A percentile compares a stretch with the other conserved stretches of the same genome.
Conservation (phyloP, 2,329 filamentous ascomycete species). For the Neobulgaria alba region DNA sequence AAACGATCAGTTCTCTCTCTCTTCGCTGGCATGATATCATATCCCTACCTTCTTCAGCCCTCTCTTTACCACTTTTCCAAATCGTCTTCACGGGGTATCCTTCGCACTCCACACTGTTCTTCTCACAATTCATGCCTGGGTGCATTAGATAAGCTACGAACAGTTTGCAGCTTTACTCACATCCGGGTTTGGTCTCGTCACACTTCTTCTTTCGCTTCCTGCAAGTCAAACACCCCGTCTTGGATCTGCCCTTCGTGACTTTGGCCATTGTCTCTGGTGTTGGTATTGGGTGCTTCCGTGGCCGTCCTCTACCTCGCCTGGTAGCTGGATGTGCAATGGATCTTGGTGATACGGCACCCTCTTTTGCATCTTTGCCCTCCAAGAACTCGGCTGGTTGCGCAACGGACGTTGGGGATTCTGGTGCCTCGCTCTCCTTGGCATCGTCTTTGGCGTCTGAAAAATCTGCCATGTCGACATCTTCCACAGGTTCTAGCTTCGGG, state of each 20-base stretch:
- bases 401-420: constrained; percentile 12
- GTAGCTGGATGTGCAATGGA: constrained; percentile 9
- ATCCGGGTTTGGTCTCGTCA: constrained; percentile 58
- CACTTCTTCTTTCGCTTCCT: constrained; percentile 65
- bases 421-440: constrained; percentile 26
- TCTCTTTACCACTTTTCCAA: constrained; percentile 78
- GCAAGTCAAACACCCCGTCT: constrained; percentile 61
- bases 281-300: constrained; percentile 63
- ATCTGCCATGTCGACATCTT: constrained; percentile 45
- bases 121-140: constrained; percentile 77
- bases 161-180: constrained; percentile 36
- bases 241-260: constrained; percentile 66
- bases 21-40: constrained; percentile 14
- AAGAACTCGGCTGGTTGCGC: constrained; percentile 12
- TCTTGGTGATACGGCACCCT: constrained; percentile 12
- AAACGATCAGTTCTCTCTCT: constrained; percentile 21
- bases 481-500: constrained; percentile 47
- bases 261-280: constrained; percentile 53
- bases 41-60: constrained; percentile 54
- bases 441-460: constrained; percentile 43
- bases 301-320: constrained; percentile 70
- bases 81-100: constrained; percentile 80
- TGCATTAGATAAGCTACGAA: constrained; percentile 5
- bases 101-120: constrained; percentile 87
- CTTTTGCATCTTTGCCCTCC: too few species aligned